phyloP scores from a whole-genome alignment of 108 stramenopile genomes.

The Fragilaria radians region DNA sequence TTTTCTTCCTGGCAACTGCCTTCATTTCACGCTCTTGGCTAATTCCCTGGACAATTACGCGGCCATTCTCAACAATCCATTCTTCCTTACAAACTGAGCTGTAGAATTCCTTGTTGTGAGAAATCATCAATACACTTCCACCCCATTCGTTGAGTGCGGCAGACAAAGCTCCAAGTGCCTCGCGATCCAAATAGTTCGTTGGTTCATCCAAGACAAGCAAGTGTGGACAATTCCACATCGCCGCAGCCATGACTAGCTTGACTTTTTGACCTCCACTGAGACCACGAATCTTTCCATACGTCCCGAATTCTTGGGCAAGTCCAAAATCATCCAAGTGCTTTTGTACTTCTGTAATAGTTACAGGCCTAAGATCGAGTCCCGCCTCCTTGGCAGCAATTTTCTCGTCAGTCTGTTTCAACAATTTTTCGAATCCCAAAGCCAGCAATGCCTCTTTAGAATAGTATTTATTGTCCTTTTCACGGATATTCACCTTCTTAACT shows the following conservation, averaged over 20 bases:
- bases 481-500: slow-evolving; percentile 86
- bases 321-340: slow-evolving; percentile 91
- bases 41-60: slow-evolving; percentile 68
- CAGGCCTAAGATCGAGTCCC: slow-evolving; percentile 84
- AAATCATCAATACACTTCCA: slow-evolving; percentile 98
- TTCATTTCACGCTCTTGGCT: slow-evolving; percentile 86
- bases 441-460: slow-evolving; percentile 77
- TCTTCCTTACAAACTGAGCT: slow-evolving; percentile 90
- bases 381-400: slow-evolving; percentile 95
- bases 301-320: slow-evolving; percentile 93
- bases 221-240: slow-evolving; percentile 97
- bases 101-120: slow-evolving; percentile 97
- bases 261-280: slow-evolving; percentile 97
- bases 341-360: slow-evolving; percentile 90
- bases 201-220: slow-evolving; percentile 95
- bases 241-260: slow-evolving; percentile 97
- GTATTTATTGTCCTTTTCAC: slow-evolving; percentile 90
- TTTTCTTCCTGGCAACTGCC: slow-evolving; percentile 80
- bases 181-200: slow-evolving; percentile 98
- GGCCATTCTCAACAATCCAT: slow-evolving; percentile 88
- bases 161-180: slow-evolving; percentile 92
- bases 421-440: slow-evolving; percentile 81
- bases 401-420: slow-evolving; percentile 85
- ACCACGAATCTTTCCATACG: slow-evolving; percentile 95
- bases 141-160: slow-evolving; percentile 91